A percentile compares a stretch with the other conserved stretches of the same genome.
These are phyloP conservation scores for Fragosphaeria purpurea DNA, from an alignment of 2,329 filamentous ascomycete genomes.

Conservation along the genomic window DNA sequence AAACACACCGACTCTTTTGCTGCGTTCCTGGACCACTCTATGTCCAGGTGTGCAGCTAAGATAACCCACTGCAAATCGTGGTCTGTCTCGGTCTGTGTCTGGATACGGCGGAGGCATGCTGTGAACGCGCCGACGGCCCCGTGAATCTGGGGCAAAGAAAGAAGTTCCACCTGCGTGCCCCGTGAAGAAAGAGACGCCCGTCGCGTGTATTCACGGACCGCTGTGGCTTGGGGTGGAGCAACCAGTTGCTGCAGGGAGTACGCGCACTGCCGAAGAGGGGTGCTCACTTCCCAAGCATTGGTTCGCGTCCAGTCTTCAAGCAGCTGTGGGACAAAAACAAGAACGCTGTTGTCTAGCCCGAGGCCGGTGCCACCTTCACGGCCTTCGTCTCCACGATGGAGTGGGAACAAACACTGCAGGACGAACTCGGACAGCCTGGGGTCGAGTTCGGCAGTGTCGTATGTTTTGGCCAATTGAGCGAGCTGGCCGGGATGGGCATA, in stretches of 20 bases:
- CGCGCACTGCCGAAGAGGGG: conserved; percentile 23
- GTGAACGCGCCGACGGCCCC: conserved; percentile 17
- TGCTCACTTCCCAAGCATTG: conserved; percentile 31
- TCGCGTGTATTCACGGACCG: conserved; percentile 29
- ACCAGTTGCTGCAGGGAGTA: conserved; percentile 24
- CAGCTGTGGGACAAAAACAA: conserved; percentile 31
- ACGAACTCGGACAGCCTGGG: conserved; percentile 19
- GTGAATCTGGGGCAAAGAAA: conserved; percentile 11
- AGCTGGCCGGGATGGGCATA: conserved; percentile 10
- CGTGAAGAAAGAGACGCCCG: conserved; percentile 20
- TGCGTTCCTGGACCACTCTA: conserved; percentile 21
- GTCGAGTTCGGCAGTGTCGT: conserved; percentile 15
- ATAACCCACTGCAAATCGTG: conserved; percentile 22
- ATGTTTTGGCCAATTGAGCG: background rate
- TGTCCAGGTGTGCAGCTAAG: conserved; percentile 27
- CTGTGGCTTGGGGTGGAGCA: conserved; percentile 4
- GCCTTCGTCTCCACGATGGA: background rate
- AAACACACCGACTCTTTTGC: conserved; percentile 22
- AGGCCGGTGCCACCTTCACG: too few relatives aligned
- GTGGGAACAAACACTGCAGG: conserved; percentile 13
- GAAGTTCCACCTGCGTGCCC: conserved; percentile 23
- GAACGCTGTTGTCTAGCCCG: conserved; percentile 19
- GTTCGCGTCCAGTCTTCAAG: conserved; percentile 27
- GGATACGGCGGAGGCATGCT: conserved; percentile 16
- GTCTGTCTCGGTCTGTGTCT: conserved; percentile 3